Evolutionary conservation across 2,329 filamentous ascomycete genomes (phyloP), one percentile per base, ranked within the genome.

Genomic region (Hymenoscyphus albidus): DNA sequence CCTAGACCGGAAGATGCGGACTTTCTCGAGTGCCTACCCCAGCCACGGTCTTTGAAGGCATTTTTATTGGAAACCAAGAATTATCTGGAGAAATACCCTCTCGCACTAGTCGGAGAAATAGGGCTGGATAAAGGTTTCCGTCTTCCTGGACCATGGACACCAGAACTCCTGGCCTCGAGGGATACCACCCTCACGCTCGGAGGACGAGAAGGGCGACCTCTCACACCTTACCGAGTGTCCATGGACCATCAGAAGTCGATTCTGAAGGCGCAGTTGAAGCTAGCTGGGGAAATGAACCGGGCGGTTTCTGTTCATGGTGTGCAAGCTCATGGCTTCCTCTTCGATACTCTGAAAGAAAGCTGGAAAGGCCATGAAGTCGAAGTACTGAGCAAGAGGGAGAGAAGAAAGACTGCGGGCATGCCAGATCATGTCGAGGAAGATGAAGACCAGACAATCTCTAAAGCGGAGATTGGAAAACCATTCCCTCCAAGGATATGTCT

Each of bases 401-500:
- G 78, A 70, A 82, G 78, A 65, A 77, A 79, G 66, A 80, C 80
- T 5, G 81, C 84, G 75, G 68, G 63, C 9, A 62, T 67, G 13
- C 65, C 68, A n/a, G 61, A 51, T 13, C 65, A 65, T 13, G 74
- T 76, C 2, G 76, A 78, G 39, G 61, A 68, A 5, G 69, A 73
- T 14, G 76, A 77, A 22, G 73, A 76, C 0, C 77, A 80, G 1
- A 72, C 78, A 0, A 73, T 75, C 42, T 44, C 57, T 7, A 64
- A 61, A 72, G 74, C 18, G 71, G 74, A 35, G 71, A 75, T 13
- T 72, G 70, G 80, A 0, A 87, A 83, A 65, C 88, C 90, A 0
- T 98, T 89, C 70, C 93, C 95, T 3, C 93, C 93, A 0, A 82
- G 93, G 9, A 89, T 98, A 74, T 99, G 95, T 74, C 85, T 99